Evolutionary conservation across 257 asterid genomes (phyloP).

Genomic region (Coffea eugenioides): DNA sequence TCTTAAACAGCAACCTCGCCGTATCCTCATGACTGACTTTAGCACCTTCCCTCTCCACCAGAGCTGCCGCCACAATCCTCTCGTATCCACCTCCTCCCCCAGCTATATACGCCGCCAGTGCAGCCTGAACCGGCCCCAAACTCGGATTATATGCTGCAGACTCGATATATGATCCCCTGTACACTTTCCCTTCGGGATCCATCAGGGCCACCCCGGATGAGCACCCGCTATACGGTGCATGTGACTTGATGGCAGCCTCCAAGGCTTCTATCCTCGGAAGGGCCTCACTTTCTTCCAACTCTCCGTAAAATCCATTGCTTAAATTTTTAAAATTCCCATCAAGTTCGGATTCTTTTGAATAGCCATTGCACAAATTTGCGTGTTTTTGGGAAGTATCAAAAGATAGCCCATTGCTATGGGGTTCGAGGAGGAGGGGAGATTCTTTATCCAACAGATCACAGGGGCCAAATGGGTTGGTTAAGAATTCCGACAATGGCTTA

Average conservation of each 20-base stretch:
- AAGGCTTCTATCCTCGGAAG: constrained; percentile 47
- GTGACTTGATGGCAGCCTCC: constrained; percentile 74
- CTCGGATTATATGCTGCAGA: constrained; percentile 95
- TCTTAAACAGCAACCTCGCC: constrained; percentile 56
- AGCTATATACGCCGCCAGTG: constrained; percentile 67
- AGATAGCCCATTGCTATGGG: constrained; percentile 40
- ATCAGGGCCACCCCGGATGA: constrained; percentile 88
- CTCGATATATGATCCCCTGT: constrained; percentile 66
- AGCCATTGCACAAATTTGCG: constrained; percentile 36
- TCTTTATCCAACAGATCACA: too few species aligned
- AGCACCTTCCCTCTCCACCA: constrained; percentile 71
- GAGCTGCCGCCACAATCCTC: constrained; percentile 68
- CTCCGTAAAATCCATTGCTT: constrained; percentile 35
- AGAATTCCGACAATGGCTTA: too few species aligned
- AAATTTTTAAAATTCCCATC: constrained; percentile 10
- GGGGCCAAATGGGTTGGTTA: too few species aligned
- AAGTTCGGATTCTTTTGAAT: constrained; percentile 14
- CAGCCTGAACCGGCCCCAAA: constrained; percentile 81
- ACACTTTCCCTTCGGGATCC: constrained; percentile 74
- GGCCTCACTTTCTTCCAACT: constrained; percentile 14
- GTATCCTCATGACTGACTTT: constrained; percentile 68
- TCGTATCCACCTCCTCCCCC: constrained; percentile 74
- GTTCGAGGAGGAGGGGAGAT: constrained; percentile 26
- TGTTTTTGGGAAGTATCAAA: constrained; percentile 14
- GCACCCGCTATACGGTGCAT: constrained; percentile 83